Evolutionary conservation across 208 protist species (phyloP), one percentile per base, ranked within the genome.

Genomic region (Wallacemonas sp.): DNA sequence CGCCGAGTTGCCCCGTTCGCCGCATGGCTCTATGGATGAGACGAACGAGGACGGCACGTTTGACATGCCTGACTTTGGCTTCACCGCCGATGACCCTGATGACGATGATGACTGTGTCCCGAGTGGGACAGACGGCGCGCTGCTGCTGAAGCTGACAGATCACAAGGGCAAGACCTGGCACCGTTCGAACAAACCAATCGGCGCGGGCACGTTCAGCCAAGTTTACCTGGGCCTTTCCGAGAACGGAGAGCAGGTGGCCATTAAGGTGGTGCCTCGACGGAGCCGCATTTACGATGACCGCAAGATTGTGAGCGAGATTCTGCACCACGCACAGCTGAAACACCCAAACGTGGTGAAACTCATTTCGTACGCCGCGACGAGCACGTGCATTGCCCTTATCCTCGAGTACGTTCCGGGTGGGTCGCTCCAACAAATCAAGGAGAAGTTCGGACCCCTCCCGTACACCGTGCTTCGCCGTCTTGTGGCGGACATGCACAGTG

Each of bases 351-450:
- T 95, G 45, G 86, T 95, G 34, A 79, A 78, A 41, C 92, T 93
- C 49, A 80, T 91, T 54, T 85, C 80, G 12, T 90, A 78, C 68
- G 79, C 71, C 36, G 71, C 91, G 33, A 82, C 78, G 15, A 55
- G 70, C 49, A 77, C 75, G 22, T 75, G 90, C 58, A 71, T 96
- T 17, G 72, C 82, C 30, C 86, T 96, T 60, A 81, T 93, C 27
- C 93, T 96, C 87, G 86, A 96, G 62, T 93, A 90, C 73, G 81
- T 93, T 36, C 80, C 82, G 2, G 86, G 90, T 22, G 87, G 85
- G 47, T 91, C 87, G n/a, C 71, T 96, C 41, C 72, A 87, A 45
- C 63, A 68, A 22, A 74, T 93, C 55, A 77, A 91, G 26, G 74
- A 85, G 41, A 82, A 86, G 51, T 96, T 93, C 70, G 87, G 84